These are phyloP conservation scores for Andrographis paniculata DNA, from an alignment of 305 asterid species.

Conservation along the genomic window DNA sequence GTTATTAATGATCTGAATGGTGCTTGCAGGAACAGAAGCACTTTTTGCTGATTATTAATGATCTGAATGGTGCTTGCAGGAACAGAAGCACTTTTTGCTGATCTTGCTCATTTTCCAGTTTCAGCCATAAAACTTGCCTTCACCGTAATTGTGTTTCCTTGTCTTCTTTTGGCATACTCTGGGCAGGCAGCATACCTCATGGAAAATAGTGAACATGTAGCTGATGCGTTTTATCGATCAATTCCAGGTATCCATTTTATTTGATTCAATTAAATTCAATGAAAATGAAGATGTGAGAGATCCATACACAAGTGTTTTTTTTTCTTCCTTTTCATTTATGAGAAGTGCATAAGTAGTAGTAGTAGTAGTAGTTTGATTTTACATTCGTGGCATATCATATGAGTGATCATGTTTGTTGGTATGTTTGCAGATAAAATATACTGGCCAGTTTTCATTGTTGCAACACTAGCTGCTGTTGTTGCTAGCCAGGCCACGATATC, in stretches of 20 bases:
- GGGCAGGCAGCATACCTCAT: slow-evolving; percentile 98
- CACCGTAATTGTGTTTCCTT: slow-evolving; percentile 84
- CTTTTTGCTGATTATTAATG: slow-evolving; percentile 36
- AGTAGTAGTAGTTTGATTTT: no score
- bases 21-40: slow-evolving; percentile 90
- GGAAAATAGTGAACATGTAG: slow-evolving; percentile 59
- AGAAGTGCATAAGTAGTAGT: background rate
- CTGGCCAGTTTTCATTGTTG: slow-evolving; percentile 88
- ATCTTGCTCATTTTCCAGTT: slow-evolving; percentile 90
- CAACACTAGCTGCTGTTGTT: slow-evolving; percentile 90
- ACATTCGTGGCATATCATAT: no score
- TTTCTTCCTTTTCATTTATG: background rate
- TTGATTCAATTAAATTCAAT: no score
- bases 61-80: slow-evolving; percentile 49
- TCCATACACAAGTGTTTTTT: background rate
- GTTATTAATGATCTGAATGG: slow-evolving; percentile 14
- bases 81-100: slow-evolving; percentile 98
- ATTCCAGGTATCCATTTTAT: slow-evolving; percentile 67
- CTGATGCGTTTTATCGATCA: slow-evolving; percentile 89
- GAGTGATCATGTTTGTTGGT: background rate
- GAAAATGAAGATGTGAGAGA: background rate
- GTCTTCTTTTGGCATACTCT: slow-evolving; percentile 89
- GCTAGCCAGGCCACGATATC: slow-evolving; percentile 97
- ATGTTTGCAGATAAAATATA: slow-evolving; percentile 52
- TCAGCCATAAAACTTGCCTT: slow-evolving; percentile 93